Base-by-base conservation (phyloP, 2,329 filamentous ascomycete genomes). In the Ophiostoma sp. region DNA sequence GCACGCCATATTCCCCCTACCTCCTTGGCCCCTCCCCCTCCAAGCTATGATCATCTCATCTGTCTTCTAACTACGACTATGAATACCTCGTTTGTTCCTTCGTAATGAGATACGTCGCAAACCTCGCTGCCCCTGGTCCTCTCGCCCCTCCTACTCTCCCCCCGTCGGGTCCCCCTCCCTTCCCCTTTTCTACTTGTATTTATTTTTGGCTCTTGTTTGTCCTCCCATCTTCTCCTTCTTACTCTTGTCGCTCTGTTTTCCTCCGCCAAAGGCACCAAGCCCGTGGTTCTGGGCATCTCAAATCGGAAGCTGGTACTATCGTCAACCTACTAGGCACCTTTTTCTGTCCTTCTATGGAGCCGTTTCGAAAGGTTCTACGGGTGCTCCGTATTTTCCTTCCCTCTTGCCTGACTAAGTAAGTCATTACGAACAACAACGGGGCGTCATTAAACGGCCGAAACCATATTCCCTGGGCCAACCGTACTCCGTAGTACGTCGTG, bases 251-350 rank as follows among this genome's bases (percentile, higher is more conserved):
- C 27, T 60, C 55, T 60, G 38, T 36, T 58, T 38, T 14, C 58
- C 16, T 27, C 27, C 27, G 27, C 27, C 27, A 27, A 27, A 63
- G 40, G 65, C 36, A 44, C 66, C 69, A 70, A 18, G 58, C 66
- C 64, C 68, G 62, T 69, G 69, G 69, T 60, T 66, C 42, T 65
- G 68, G 27, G 69, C 69, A 68, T 66, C 66, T 70, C 47, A 16
- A 70, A 70, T 65, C 65, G 68, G 65, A 63, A 67, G 44, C 65
- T 47, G 65, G 45, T 12, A 44, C 44, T 58, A 18, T 40, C 41
- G 11, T 47, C 5, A 6, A 14, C 36, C 12, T 67, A 16, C 27
- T 40, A 3, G 7, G 60, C 16, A 12, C 14, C 16, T 16, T 63
- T 55, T 65, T 68, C 44, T 62, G 41, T 55, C 40, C 60, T 66